Evolutionary conservation across 768 basidiomycete genomes (phyloP), one percentile per base, ranked within the genome.

Genomic region (Tulasnella sp.): DNA sequence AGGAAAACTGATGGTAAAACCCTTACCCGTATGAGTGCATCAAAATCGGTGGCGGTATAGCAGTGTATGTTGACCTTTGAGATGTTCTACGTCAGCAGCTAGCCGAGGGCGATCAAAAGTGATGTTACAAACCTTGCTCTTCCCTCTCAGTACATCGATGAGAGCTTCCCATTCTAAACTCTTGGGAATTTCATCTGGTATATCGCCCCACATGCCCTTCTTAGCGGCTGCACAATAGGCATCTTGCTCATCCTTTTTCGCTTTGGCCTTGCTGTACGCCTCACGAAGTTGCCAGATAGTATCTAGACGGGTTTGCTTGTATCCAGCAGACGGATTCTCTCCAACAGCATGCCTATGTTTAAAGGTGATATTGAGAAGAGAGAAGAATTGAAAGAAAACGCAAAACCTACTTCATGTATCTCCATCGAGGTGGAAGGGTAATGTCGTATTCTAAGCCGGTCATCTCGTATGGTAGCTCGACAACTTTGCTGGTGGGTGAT

Each of bases 171-270:
- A 37, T 31, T 55, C 27, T 10, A 59, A 16, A 16, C 60, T 61
- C 5, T 62, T 55, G 2, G 68, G 68, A 60, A 68, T 65, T 45
- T 42, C 19, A n/a, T 47, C 64, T 60, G 59, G 60, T 62, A 53
- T 46, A 5, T 53, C 53, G 9, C n/a, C 22, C 42, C 22, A 9
- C 4, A 52, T 13, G 0, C 40, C 47, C 1, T 28, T 10, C 15
- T 56, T 34, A 0, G 54, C 59, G 2, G 32, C 33, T 6, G 27
- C 37, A 46, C 58, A 61, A 32, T 48, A 63, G 29, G 56, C 62
- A 54, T 65, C 64, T 40, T 63, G 68, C 49, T 58, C 54, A 16
- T 58, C 57, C 46, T 61, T 64, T 13, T 68, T 53, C 41, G 60
- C 53, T 5, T 57, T 45, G 0, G 65, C 67, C 31, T 62, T 46